Evolutionary conservation across 2,329 filamentous ascomycete genomes (phyloP), one percentile per base, ranked within the genome.

Genomic region (Pochonia chlamydosporia): DNA sequence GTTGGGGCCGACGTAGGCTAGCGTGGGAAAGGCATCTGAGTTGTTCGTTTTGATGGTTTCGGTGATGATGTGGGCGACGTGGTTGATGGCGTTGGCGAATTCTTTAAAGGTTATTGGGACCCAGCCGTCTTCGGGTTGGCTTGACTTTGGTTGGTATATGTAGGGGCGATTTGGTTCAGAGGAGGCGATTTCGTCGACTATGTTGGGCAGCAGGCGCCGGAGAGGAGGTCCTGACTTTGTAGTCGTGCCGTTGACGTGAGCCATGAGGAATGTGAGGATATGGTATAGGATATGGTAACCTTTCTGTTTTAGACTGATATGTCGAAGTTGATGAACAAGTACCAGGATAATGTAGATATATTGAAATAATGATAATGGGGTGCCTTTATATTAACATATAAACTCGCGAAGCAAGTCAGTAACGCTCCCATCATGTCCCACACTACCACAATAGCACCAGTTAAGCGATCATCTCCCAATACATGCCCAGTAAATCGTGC

Each of bases 101-200:
- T 52, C 49, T 4, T 45, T 46, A 20, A 58, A 61, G 3, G 54
- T 58, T 14, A 68, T 49, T 8, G 62, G 54, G 11, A 49, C 51
- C 46, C 61, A 67, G 0, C 62, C 64, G 13, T 62, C 53, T 16
- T 48, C 46, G 3, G 54, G 49, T 3, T 53, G 52, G 20, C 44
- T 54, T 1, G 56, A 54, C 37, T 55, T 67, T 5, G 65, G 43
- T 10, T 68, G 41, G 49, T 70, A 72, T 50, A 70, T 65, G 4
- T 66, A 63, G 6, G 67, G 40, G 28, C 68, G 72, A 5, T 43
- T 25, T 1, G 59, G 60, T 2, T 62, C 55, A 1, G 44, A 43
- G 5, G 36, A 24, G 1, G 59, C 57, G 24, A 58, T 47, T 21
- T 59, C 50, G 28, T 61, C 57, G 4, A 61, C 49, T 3, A 61